phyloP scores from a whole-genome alignment of 2,329 filamentous ascomycete species.

The Penicillium sp. region DNA sequence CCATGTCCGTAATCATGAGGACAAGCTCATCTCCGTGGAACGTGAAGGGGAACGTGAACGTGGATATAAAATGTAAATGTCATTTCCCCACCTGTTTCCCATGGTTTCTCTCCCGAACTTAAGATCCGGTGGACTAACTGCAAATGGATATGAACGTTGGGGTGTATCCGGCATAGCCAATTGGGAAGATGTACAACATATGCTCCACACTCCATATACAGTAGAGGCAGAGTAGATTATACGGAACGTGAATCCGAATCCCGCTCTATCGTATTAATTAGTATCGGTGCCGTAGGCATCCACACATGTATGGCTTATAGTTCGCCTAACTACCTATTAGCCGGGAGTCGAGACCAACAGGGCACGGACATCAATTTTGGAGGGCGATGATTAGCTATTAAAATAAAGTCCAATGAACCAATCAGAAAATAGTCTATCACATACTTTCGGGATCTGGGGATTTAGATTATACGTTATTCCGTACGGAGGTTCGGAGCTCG shows the following conservation, averaged over 20 bases:
- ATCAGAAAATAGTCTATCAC: not conserved
- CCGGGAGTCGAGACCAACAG: not conserved
- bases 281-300: not conserved
- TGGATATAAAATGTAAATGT: not conserved
- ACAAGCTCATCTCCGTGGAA: too few species aligned
- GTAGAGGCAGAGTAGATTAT: not conserved
- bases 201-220: too few species aligned
- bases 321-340: not conserved
- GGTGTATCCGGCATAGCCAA: not conserved
- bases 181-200: not conserved
- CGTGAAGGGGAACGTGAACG: not conserved
- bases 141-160: not conserved
- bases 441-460: not conserved
- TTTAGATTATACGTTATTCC: not conserved
- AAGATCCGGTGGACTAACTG: not conserved
- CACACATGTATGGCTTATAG: not conserved
- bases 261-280: not conserved
- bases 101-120: not conserved
- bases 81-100: not conserved
- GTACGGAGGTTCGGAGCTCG: too few species aligned
- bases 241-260: not conserved
- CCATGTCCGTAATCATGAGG: not conserved
- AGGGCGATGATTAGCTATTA: not conserved
- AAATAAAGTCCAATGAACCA: not conserved
- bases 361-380: not conserved